Evolutionary conservation across 192 early-diverging fungal species (phyloP).

Genomic region (Phycomyces nitens): DNA sequence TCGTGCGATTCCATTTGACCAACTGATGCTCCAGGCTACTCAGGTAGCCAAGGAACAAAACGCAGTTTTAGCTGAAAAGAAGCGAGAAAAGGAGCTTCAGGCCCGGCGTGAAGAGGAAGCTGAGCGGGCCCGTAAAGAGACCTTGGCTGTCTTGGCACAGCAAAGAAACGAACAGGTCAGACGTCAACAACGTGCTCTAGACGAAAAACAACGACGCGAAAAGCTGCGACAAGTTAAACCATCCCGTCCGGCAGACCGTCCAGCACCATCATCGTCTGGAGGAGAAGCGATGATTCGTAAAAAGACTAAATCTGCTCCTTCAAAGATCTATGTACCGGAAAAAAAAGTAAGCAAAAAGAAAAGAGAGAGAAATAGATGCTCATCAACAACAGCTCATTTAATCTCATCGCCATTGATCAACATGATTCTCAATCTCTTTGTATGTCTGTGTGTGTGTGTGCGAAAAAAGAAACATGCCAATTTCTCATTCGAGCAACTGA

Average conservation of each 20-base stretch:
- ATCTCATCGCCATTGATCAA: too few species aligned
- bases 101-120: slow-evolving; percentile 4
- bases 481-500: slow-evolving; percentile 13
- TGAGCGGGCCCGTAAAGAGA: slow-evolving; percentile 1
- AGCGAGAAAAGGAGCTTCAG: slow-evolving; percentile 8
- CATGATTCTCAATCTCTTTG: too few species aligned
- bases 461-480: slow-evolving; percentile 10
- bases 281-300: not conserved
- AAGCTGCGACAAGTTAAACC: not conserved
- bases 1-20: slow-evolving; percentile 9
- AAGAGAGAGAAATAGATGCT: not conserved
- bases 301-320: not conserved
- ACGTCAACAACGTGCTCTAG: not conserved
- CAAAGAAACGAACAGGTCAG: not conserved
- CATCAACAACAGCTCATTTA: not conserved
- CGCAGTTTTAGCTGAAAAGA: slow-evolving; percentile 13
- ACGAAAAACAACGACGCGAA: slow-evolving; percentile 1
- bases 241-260: not conserved
- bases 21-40: slow-evolving; percentile 20
- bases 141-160: not conserved
- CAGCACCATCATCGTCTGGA: not conserved
- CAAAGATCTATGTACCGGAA: slow-evolving; percentile 7
- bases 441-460: too few species aligned
- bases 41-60: slow-evolving; percentile 23
- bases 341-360: slow-evolving; percentile 7